Evolutionary conservation across 768 basidiomycete genomes (phyloP), one percentile per base, ranked within the genome.

Genomic region (Hysterangium stoloniferum): DNA sequence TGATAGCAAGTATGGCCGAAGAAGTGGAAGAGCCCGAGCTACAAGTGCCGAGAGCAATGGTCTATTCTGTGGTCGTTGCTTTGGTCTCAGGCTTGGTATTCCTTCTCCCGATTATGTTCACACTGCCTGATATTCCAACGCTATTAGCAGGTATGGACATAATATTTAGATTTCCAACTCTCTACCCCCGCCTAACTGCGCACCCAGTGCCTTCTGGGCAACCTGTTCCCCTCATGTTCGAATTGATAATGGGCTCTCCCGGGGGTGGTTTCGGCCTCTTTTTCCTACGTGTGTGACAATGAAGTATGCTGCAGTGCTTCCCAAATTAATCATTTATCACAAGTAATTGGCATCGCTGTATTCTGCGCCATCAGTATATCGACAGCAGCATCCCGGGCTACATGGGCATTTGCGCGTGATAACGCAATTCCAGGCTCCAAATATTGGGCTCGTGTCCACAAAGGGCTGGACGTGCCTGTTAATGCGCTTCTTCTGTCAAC

Each of bases 331-430:
- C 17, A 57, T 52, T 46, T 40, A 56, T 12, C 46, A 28, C 9
- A 5, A 69, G 79, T 82, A 55, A 77, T 80, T 47, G 75, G 73
- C 8, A 65, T 75, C 43, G 72, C 71, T 7, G 64, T 80, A 54
- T 82, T 84, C 64, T 83, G 82, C 48, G 73, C 78, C 33, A 77
- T 84, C 51, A 82, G 82, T 15, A 78, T 79, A 54, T 75, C 76
- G 34, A 81, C 78, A 46, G 81, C 80, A 7, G 78, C 82, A 32
- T 83, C 81, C 11, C 76, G 82, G 15, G 76, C 78, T 27, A 83
- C 82, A 2, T 84, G 82, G 83, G 78, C 78, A 40, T 84, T 85
- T 61, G 77, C 81, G 0, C 72, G 83, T 2, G 83, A 84, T 64
- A 72, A 72, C 53, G 83, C 78, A 1, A 77, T 84, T 35, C 83